These are phyloP conservation scores for Cystofilobasidium macerans DNA, from an alignment of 768 basidiomycete genomes.

Conservation along the genomic window DNA sequence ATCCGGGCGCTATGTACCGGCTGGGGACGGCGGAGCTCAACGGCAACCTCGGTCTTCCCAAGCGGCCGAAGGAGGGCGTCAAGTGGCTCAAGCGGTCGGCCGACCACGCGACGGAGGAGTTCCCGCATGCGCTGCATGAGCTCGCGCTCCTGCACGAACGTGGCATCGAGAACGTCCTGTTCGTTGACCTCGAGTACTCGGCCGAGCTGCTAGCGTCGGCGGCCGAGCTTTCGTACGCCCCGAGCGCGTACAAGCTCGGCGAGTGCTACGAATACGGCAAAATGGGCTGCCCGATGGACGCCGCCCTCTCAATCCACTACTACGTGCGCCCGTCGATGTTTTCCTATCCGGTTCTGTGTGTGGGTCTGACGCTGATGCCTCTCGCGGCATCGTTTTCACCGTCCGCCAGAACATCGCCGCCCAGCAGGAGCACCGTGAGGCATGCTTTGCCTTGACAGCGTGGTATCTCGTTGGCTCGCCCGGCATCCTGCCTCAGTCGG, in stretches of 20 bases:
- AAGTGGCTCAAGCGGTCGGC: slow-evolving; percentile 98
- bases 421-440: slow-evolving; percentile 90
- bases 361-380: too few relatives aligned
- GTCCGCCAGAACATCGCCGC: slow-evolving; percentile 82
- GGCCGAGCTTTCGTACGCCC: slow-evolving; percentile 88
- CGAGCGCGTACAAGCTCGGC: slow-evolving; percentile 86
- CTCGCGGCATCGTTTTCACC: slow-evolving; percentile 9
- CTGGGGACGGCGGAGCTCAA: slow-evolving; percentile 93
- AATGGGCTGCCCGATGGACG: slow-evolving; percentile 94
- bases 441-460: slow-evolving; percentile 93
- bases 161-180: slow-evolving; percentile 97
- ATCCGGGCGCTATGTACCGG: slow-evolving; percentile 93
- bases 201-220: slow-evolving; percentile 90
- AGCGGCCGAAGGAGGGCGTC: slow-evolving; percentile 87
- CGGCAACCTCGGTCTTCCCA: slow-evolving; percentile 76
- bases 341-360: too few relatives aligned
- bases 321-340: slow-evolving; percentile 75
- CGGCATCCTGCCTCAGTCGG: slow-evolving; percentile 92
- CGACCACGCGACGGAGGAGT: slow-evolving; percentile 75
- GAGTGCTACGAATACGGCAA: slow-evolving; percentile 99
- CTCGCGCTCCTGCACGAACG: slow-evolving; percentile 84
- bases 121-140: slow-evolving; percentile 92
- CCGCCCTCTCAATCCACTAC: slow-evolving; percentile 95
- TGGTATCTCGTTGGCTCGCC: slow-evolving; percentile 99
- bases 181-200: slow-evolving; percentile 91